Evolutionary conservation across 2,329 filamentous ascomycete species (phyloP), one percentile per base, ranked within the genome.

Genomic region (Tolypocladium guangdongense): DNA sequence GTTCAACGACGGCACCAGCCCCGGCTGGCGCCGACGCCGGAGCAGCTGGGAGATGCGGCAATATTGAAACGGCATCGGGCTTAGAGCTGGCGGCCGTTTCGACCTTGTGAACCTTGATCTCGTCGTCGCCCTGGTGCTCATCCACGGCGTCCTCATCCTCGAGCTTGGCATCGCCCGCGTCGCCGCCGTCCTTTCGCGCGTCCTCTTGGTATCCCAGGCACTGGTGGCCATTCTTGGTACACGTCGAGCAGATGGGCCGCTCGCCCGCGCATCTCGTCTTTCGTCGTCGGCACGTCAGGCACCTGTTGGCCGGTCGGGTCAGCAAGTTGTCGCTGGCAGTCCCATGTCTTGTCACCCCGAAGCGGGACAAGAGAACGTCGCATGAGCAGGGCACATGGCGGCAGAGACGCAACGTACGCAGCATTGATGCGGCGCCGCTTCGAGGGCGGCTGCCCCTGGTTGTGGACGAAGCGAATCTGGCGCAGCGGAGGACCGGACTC

Each of bases 351-450:
- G 16, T 7, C 5, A 30, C 11, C 7, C n/a, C 38, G 38, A 2
- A 16, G 38, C 39, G 39, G 36, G n/a, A 20, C 7, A 37, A 50
- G 36, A 38, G 33, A 6, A 37, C 7, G n/a, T 12, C 32, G 12
- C 32, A 32, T 27, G 46, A 27, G 16, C 35, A 54, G 39, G 18
- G 14, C 14, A 27, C 16, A 16, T 7, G 41, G 22, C 14, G 12
- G 38, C 5, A 1, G 32, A 16, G 39, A 45, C 0, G 30, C 38
- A 49, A 78, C 83, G 69, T 77, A 88, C 82, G 88, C 88, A 63
- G 87, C 85, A 71, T 85, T 89, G 64, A 92, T 88, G 62, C 88
- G 78, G 65, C 88, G 80, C 62, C 87, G 78, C 70, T 91, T 92
- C 30, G 86, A 85, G 57, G 88, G 87, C 49, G 88, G 88, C 59